A percentile compares a stretch with the other conserved stretches of the same genome.
These are phyloP conservation scores for Neoconidiobolus thromboides DNA, from an alignment of 371 early-diverging fungal genomes.

Conservation along the genomic window DNA sequence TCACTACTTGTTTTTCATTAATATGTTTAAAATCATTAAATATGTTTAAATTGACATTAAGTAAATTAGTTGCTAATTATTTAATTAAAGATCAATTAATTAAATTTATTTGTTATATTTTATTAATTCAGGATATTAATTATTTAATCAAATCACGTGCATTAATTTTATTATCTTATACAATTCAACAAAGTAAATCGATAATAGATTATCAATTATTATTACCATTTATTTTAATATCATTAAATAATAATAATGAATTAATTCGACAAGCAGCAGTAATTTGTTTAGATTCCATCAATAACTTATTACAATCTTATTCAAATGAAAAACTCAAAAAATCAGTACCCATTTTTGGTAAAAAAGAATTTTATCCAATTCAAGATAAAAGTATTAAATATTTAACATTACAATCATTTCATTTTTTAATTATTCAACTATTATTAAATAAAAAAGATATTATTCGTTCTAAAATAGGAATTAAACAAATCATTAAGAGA, in stretches of 20 bases:
- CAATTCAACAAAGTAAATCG: slow-evolving; percentile 10
- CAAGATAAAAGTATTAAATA: no score
- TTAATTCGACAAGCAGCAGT: slow-evolving; percentile 36
- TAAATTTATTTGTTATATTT: neutral
- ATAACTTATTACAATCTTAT: slow-evolving; percentile 14
- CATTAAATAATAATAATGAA: slow-evolving; percentile 25
- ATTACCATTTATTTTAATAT: slow-evolving; percentile 49
- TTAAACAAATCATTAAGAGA: no score
- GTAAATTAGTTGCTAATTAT: neutral
- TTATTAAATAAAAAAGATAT: no score
- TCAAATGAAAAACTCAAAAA: neutral
- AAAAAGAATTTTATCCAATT: no score
- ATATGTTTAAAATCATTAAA: no score
- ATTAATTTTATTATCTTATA: slow-evolving; percentile 11
- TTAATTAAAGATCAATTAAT: neutral
- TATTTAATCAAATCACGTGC: neutral
- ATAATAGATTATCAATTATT: slow-evolving; percentile 58
- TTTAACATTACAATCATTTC: no score
- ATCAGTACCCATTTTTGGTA: neutral
- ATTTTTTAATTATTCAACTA: no score
- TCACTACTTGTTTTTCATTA: no score
- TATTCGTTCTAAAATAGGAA: no score
- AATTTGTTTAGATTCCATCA: slow-evolving; percentile 27
- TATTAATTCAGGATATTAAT: neutral
- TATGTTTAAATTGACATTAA: no score